Evolutionary conservation across 352 stramenopile species (phyloP).

Genomic region (Pythium aquatile): DNA sequence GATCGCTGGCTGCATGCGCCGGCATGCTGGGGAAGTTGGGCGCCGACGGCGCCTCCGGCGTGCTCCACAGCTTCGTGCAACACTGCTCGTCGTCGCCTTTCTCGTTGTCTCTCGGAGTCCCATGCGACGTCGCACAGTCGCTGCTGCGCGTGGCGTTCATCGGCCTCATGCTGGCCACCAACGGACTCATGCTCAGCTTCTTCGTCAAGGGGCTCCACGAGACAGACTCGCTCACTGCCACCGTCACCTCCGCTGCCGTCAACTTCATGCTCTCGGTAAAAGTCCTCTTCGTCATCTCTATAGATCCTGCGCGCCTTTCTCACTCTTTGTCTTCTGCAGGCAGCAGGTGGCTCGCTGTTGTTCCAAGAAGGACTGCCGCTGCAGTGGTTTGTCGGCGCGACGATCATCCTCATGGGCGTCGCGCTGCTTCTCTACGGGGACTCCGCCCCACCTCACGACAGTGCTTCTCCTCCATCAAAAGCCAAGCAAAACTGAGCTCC

Average conservation of each 20-base stretch:
- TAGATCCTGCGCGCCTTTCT: not conserved
- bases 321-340: conserved; percentile 18
- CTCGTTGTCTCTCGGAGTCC: not conserved
- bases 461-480: conserved; percentile 21
- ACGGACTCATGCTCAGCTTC: conserved; percentile 76
- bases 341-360: conserved; percentile 47
- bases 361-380: conserved; percentile 69
- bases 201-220: conserved; percentile 83
- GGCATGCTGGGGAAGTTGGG: conserved; percentile 65
- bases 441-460: conserved; percentile 4
- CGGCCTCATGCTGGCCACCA: conserved; percentile 65
- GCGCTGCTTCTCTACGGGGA: conserved; percentile 69
- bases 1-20: conserved; percentile 49
- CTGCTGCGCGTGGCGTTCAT: conserved; percentile 53
- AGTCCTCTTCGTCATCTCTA: not conserved
- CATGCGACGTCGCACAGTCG: conserved; percentile 28
- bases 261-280: conserved; percentile 81
- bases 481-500: conserved; percentile 28
- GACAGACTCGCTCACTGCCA: conserved; percentile 84
- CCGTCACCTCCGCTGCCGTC: conserved; percentile 71
- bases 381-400: conserved; percentile 78
- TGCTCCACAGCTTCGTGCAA: conserved; percentile 22
- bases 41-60: conserved; percentile 33
- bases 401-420: conserved; percentile 70
- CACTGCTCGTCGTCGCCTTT: conserved; percentile 16